Evolutionary conservation across 148 eudicot genomes (phyloP).

Genomic region (Polygonum aviculare): DNA sequence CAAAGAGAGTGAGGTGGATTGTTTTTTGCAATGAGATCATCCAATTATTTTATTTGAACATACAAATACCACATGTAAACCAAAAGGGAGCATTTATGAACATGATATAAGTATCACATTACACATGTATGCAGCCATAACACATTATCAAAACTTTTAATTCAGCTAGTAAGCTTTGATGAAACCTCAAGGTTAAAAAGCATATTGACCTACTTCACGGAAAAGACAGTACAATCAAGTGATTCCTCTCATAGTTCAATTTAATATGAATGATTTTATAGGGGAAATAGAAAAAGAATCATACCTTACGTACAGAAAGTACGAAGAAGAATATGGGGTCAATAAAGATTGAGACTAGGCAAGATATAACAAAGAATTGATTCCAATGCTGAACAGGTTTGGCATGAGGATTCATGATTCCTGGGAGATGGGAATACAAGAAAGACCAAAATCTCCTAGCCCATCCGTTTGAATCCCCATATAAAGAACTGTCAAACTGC

Average conservation of each 20-base stretch:
- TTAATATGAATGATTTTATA: background rate
- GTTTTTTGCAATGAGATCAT: background rate
- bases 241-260: background rate
- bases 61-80: background rate
- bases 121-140: background rate
- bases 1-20: background rate
- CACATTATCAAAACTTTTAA: background rate
- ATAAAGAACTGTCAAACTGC: conserved; percentile 47
- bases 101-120: background rate
- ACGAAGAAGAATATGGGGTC: conserved; percentile 82
- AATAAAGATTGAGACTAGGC: conserved; percentile 59
- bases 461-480: conserved; percentile 84
- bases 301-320: conserved; percentile 43
- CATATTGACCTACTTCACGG: background rate
- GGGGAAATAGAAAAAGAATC: background rate
- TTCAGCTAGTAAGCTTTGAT: background rate
- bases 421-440: conserved; percentile 36
- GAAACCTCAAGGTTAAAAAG: background rate
- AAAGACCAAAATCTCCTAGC: conserved; percentile 39
- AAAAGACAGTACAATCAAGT: background rate
- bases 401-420: conserved; percentile 76
- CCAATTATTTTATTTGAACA: background rate
- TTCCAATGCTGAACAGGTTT: conserved; percentile 63
- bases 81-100: background rate
- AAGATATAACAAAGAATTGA: conserved; percentile 60